These are phyloP conservation scores for Mycotypha africana DNA, from an alignment of 371 early-diverging fungal genomes.

Conservation along the genomic window DNA sequence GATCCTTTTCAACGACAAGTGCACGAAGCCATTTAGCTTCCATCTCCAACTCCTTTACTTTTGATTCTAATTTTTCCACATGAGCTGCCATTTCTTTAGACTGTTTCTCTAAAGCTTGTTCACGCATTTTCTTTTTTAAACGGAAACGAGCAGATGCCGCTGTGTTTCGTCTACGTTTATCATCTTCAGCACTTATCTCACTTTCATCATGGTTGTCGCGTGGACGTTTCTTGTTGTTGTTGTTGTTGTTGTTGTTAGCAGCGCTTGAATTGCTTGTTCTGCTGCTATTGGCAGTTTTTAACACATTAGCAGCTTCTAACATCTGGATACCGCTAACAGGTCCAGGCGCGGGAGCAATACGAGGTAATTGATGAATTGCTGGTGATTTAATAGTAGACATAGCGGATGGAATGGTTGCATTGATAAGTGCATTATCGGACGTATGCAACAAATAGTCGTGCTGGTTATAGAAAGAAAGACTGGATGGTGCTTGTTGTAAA, in stretches of 20 bases:
- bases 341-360: conserved; percentile 17
- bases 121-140: conserved; percentile 79
- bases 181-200: conserved; percentile 48
- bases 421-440: too few relatives aligned
- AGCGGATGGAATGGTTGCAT: too few relatives aligned
- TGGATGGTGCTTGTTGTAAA: too few relatives aligned
- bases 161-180: conserved; percentile 88
- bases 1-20: conserved; percentile 72
- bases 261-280: too few relatives aligned
- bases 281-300: too few relatives aligned
- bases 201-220: conserved; percentile 3
- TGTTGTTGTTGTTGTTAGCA: conserved; percentile 1
- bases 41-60: conserved; percentile 74
- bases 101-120: conserved; percentile 72
- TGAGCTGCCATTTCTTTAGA: conserved; percentile 74
- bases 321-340: conserved; percentile 2
- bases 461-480: too few relatives aligned
- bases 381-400: not conserved
- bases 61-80: conserved; percentile 62
- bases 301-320: not conserved
- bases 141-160: conserved; percentile 92
- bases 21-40: conserved; percentile 87
- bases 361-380: conserved; percentile 7
- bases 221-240: conserved; percentile 1
- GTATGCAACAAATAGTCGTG: too few relatives aligned